Conservation (phyloP, 352 stramenopile genomes). For the Phytophthora hibernalis region DNA sequence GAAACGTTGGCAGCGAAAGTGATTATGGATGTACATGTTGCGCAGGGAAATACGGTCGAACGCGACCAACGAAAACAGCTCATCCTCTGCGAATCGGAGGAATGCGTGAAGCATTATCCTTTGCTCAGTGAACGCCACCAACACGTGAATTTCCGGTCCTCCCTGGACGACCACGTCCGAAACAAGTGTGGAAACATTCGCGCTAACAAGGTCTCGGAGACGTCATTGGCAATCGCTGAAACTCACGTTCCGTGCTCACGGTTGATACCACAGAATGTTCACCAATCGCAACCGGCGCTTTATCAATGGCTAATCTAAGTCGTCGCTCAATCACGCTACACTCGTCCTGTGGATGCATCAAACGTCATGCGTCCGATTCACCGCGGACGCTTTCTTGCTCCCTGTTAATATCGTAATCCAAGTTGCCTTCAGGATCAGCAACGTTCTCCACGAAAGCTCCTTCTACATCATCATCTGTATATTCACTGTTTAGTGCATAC, state of each 20-base stretch:
- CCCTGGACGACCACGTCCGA: conserved; percentile 10
- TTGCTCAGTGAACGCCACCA: conserved; percentile 7
- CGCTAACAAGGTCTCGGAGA: conserved; percentile 3
- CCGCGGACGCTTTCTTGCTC: conserved; percentile 6
- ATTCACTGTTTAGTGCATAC: background rate
- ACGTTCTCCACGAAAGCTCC: conserved; percentile 2
- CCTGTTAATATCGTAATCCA: conserved; percentile 1
- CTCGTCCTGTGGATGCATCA: background rate
- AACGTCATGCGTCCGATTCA: background rate
- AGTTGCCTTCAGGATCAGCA: background rate
- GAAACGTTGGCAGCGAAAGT: conserved; percentile 5
- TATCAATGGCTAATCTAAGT: background rate
- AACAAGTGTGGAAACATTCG: conserved; percentile 11
- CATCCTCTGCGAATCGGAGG: conserved; percentile 21
- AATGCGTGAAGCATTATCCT: conserved; percentile 14
- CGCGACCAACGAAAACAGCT: conserved; percentile 18
- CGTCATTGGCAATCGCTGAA: background rate
- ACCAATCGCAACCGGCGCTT: background rate
- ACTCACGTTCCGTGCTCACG: background rate
- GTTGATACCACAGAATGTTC: background rate
- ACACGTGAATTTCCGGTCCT: conserved; percentile 6
- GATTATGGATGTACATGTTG: conserved; percentile 12
- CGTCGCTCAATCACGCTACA: conserved; percentile 1
- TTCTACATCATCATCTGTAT: conserved; percentile 3
- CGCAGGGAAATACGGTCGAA: conserved; percentile 18